phyloP scores from a whole-genome alignment of 371 early-diverging fungal species.

The Circinella minor region DNA sequence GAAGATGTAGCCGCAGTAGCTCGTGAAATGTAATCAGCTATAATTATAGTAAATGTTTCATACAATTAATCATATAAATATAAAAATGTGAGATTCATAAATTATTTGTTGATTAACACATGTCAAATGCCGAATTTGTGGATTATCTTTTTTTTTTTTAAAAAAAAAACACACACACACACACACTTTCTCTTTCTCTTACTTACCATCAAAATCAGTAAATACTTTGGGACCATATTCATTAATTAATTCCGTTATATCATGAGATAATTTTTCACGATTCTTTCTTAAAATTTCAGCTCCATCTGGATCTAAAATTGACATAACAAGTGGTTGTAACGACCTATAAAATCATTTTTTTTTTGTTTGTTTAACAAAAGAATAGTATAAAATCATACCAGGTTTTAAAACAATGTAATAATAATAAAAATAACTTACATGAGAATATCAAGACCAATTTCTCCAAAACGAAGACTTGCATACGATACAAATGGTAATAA shows the following conservation, averaged over 20 bases:
- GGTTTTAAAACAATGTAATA: neutral
- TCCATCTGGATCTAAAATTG: constrained; percentile 65
- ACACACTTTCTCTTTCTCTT: neutral
- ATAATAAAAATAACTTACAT: constrained; percentile 43
- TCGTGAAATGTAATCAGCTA: constrained; percentile 9
- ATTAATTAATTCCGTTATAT: constrained; percentile 81
- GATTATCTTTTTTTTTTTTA: too few species aligned
- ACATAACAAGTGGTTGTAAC: constrained; percentile 81
- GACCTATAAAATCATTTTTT: constrained; percentile 49
- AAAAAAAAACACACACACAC: too few species aligned
- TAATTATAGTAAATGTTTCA: neutral
- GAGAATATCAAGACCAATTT: constrained; percentile 88
- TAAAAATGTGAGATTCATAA: neutral
- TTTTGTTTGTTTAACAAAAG: too few species aligned
- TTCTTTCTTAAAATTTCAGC: constrained; percentile 63
- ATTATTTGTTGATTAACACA: neutral
- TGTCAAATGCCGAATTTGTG: constrained; percentile 30
- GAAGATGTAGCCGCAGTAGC: neutral
- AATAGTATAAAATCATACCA: too few species aligned
- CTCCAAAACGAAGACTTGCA: constrained; percentile 85
- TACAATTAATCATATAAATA: too few species aligned
- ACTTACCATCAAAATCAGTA: constrained; percentile 71
- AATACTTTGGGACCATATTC: constrained; percentile 89
- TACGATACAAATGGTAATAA: constrained; percentile 78
- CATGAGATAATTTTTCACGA: constrained; percentile 76